phyloP scores from a whole-genome alignment of 345 rosid species.

The Adansonia digitata region DNA sequence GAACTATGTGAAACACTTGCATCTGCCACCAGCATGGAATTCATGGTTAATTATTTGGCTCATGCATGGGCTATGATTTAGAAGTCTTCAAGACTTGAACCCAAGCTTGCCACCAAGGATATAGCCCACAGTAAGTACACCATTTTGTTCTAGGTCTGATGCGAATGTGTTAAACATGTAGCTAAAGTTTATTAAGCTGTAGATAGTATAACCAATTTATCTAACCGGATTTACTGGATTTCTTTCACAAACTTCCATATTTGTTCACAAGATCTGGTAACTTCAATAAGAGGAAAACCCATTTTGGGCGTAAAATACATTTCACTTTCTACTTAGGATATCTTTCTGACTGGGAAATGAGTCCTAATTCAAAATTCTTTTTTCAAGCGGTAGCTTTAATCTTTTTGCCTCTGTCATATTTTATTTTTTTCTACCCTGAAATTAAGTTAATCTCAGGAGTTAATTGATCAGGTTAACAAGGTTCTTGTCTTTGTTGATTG shows the following conservation, averaged over 20 bases:
- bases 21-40: not conserved
- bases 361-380: not conserved
- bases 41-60: not conserved
- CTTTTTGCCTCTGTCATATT: not conserved
- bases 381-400: not conserved
- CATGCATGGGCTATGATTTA: not conserved
- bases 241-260: not conserved
- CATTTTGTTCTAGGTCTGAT: not conserved
- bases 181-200: not conserved
- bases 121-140: not conserved
- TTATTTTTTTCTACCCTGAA: not conserved
- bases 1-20: not conserved
- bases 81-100: not conserved
- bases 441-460: not conserved
- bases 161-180: not conserved
- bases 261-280: not conserved
- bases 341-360: not conserved
- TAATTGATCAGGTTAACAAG: not conserved
- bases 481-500: not conserved
- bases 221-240: not conserved
- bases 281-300: not conserved
- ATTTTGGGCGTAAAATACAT: not conserved
- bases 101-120: not conserved
- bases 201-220: not conserved
- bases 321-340: not conserved